Evolutionary conservation across 2,329 filamentous ascomycete genomes (phyloP).

Genomic region (Purpureocillium lavendulum): DNA sequence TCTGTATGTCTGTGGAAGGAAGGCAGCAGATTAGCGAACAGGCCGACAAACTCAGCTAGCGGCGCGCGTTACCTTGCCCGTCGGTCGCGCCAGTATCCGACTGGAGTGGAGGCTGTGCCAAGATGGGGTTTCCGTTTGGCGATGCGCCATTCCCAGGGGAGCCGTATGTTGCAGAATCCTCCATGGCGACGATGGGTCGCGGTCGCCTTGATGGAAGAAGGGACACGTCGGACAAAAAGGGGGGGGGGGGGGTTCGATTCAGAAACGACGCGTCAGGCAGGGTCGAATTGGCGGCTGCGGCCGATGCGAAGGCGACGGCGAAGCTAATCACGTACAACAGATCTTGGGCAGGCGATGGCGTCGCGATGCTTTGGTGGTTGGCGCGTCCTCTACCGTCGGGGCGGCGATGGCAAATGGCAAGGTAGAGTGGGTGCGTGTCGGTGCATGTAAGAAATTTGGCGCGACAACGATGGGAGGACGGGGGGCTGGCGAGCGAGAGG

Average conservation of each 20-base stretch:
- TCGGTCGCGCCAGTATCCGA: conserved; percentile 30
- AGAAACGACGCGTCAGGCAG: conserved; percentile 6
- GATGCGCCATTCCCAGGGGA: conserved; percentile 49
- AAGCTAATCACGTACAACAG: too few species aligned
- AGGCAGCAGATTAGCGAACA: neutral
- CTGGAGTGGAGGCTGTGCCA: conserved; percentile 46
- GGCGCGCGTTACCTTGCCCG: conserved; percentile 34
- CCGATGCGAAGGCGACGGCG: too few species aligned
- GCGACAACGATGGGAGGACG: conserved; percentile 15
- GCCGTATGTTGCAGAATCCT: conserved; percentile 48
- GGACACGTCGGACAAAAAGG: too few species aligned
- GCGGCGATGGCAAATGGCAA: too few species aligned
- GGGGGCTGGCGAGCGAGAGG: too few species aligned
- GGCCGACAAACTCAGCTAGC: neutral
- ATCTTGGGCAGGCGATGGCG: too few species aligned
- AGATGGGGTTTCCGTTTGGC: conserved; percentile 46
- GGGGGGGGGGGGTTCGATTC: conserved; percentile 5
- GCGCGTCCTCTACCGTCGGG: too few species aligned
- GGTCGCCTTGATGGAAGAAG: conserved; percentile 2
- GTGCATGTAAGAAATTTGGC: conserved; percentile 23
- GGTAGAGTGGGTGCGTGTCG: conserved; percentile 16
- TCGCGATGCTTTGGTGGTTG: too few species aligned
- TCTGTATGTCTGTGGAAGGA: conserved; percentile 47
- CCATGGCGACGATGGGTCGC: conserved; percentile 35
- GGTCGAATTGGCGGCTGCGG: too few species aligned